phyloP scores from a whole-genome alignment of 163 green algal species.

The Scenedesmus sp. region DNA sequence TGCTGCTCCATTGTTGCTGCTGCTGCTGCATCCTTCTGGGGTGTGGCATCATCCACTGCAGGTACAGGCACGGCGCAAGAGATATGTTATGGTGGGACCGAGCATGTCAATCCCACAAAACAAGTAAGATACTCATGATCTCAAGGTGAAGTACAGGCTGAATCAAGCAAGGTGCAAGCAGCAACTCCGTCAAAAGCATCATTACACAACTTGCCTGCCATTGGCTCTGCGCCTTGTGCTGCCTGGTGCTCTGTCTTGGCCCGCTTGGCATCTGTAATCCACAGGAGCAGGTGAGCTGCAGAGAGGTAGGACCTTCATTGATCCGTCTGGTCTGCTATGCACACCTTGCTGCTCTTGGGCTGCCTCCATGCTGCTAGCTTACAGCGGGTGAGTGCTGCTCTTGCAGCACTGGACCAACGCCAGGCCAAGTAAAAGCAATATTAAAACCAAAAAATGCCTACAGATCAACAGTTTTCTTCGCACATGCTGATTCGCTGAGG shows the following conservation, averaged over 20 bases:
- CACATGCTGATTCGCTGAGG: not conserved
- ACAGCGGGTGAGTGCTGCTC: not conserved
- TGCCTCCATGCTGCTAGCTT: not conserved
- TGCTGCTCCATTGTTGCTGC: not conserved
- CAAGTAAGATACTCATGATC: too few relatives aligned
- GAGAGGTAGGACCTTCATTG: not conserved
- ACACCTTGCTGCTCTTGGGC: constrained; percentile 4
- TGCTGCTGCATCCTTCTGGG: constrained; percentile 24
- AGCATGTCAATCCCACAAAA: too few relatives aligned
- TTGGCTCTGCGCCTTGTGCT: constrained; percentile 16
- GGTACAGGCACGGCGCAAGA: not conserved
- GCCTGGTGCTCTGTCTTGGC: constrained; percentile 36
- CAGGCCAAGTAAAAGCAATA: not conserved
- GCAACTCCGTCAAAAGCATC: not conserved
- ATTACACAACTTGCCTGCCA: constrained; percentile 21
- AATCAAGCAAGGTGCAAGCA: not conserved
- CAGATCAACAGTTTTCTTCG: too few relatives aligned
- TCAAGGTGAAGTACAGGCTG: too few relatives aligned
- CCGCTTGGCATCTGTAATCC: constrained; percentile 43
- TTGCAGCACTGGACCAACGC: not conserved
- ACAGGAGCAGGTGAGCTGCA: not conserved
- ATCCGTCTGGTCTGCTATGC: not conserved
- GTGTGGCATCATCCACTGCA: constrained; percentile 18
- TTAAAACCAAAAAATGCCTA: not conserved
- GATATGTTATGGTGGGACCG: too few relatives aligned